Conservation (phyloP, 2,329 filamentous ascomycete species). For the Venturia pyrina region DNA sequence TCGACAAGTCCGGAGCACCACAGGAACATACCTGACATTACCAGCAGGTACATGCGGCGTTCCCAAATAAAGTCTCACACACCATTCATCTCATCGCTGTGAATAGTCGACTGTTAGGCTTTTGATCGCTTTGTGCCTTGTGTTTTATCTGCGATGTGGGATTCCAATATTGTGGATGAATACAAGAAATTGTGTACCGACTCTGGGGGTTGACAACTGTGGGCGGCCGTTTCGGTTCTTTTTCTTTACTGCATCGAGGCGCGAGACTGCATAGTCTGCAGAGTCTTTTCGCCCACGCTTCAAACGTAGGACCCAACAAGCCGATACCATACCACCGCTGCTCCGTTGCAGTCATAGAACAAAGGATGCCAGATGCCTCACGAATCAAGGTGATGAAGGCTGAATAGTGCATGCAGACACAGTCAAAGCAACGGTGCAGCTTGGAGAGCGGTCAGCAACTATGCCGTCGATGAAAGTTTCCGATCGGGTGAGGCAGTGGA, state of each 20-base stretch:
- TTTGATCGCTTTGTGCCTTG: not conserved
- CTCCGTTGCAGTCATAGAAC: not conserved
- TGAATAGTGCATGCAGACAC: not conserved
- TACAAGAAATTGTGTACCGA: not conserved
- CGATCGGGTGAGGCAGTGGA: not conserved
- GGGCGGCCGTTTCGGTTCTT: not conserved
- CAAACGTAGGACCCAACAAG: not conserved
- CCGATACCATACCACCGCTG: not conserved
- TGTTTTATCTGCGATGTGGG: not conserved
- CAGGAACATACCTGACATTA: not conserved
- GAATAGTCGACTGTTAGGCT: not conserved
- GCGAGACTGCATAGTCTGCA: not conserved
- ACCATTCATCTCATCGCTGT: not conserved
- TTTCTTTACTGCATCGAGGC: not conserved
- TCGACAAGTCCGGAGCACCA: not conserved
- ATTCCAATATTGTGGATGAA: not conserved
- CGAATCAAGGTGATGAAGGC: not conserved
- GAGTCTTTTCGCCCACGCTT: not conserved
- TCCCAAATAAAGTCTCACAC: not conserved
- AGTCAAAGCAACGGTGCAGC: not conserved
- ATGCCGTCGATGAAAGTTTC: not conserved
- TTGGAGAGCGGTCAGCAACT: not conserved
- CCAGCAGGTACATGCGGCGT: not conserved
- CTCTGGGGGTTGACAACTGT: not conserved
- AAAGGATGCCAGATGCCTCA: not conserved